Base-by-base conservation (phyloP, 441 rosid species). In the Jatropha multifida region DNA sequence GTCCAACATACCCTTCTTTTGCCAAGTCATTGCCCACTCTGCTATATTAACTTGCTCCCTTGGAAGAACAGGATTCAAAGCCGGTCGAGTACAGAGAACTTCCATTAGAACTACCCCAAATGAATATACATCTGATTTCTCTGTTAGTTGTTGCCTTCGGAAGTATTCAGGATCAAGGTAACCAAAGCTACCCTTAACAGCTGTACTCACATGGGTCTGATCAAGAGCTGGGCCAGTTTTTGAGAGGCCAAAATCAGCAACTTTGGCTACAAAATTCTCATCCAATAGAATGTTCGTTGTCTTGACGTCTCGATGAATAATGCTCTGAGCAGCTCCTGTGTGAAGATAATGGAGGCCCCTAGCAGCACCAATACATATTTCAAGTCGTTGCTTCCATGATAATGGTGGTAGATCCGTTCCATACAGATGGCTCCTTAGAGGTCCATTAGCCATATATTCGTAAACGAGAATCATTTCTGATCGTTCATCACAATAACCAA, bases 11-110 rank as follows among this genome's bases (percentile, higher is more conserved):
- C 98, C 97, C 76, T 96, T 94, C 82, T 92, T 92, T 77, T 94
- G 97, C 98, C 98, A 96, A 6, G 81, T 84, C 98, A 94, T 94
- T 15, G 97, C 98, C 99, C 99, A 96, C 80, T 96, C 99, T 20
- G 98, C 99, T 66, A 96, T 91, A 74, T 94, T 96, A 72, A 96
- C 98, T 79, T 96, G 99, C 74, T 96, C 98, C 74, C 97, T 82
- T 0, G 99, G 98, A 23, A 96, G 86, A 72, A 90, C 97, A 26
- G 99, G 99, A 80, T 96, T 96, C 52, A 96, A 81, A 77, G 98
- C 98, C 1, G 97, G 97, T 79, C 99, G 88, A 51, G 97, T 88
- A 76, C 99, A 94, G 40, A 96, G 92, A 72, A 92, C 97, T 81
- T 96, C 99, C 92, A 96, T 90, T 52, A 96, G 82, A 71, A 96